These are phyloP conservation scores for Kockovaella imperatae DNA, from an alignment of 768 basidiomycete species.

Conservation along the genomic window DNA sequence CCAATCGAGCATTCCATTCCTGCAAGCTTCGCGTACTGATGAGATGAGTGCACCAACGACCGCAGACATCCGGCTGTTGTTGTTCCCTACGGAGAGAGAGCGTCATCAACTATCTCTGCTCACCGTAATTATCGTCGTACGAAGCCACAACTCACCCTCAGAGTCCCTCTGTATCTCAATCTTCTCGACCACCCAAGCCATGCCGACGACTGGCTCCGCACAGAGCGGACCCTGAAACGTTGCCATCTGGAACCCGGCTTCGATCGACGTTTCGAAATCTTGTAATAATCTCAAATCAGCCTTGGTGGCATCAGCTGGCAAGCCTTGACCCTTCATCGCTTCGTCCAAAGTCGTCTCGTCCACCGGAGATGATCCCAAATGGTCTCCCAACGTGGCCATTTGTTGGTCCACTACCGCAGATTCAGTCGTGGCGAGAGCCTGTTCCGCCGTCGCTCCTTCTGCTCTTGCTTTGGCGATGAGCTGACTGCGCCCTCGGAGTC, in stretches of 20 bases:
- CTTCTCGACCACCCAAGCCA: conserved; percentile 76
- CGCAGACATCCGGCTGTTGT: conserved; percentile 70
- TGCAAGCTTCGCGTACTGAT: conserved; percentile 77
- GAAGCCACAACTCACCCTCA: conserved; percentile 37
- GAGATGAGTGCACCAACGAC: conserved; percentile 86
- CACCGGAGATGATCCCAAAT: neutral
- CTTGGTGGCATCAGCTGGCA: conserved; percentile 7
- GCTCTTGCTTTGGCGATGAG: conserved; percentile 32
- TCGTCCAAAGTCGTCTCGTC: conserved; percentile 10
- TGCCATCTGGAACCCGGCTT: conserved; percentile 91
- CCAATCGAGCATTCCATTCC: conserved; percentile 88
- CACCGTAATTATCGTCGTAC: neutral
- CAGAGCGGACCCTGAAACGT: conserved; percentile 91
- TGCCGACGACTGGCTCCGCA: conserved; percentile 85
- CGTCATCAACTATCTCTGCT: neutral
- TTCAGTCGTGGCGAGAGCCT: conserved; percentile 33
- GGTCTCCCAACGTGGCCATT: conserved; percentile 11
- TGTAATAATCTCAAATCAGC: conserved; percentile 29
- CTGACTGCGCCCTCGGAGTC: conserved; percentile 27
- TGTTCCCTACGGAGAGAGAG: conserved; percentile 59
- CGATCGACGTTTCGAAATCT: conserved; percentile 74
- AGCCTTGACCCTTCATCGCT: too few relatives aligned
- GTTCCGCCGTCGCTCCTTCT: conserved; percentile 38
- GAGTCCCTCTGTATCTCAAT: conserved; percentile 64
- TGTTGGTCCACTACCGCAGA: conserved; percentile 21